phyloP scores from a whole-genome alignment of 495 filamentous ascomycete genomes.

The Viridothelium virens region DNA sequence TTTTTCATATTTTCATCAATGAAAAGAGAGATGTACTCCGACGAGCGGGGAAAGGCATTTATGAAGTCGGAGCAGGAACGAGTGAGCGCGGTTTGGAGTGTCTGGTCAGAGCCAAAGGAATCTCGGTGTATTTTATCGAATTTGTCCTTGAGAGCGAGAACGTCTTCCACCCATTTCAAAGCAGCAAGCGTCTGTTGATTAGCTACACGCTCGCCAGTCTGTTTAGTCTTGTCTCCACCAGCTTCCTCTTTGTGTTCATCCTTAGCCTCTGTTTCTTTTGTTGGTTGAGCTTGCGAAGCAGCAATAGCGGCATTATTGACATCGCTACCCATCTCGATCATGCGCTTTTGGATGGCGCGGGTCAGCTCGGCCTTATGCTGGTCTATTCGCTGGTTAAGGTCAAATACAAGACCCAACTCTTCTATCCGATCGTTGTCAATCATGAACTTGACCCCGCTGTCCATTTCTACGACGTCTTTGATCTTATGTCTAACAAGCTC shows the following conservation, averaged over 20 bases:
- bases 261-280: conserved; percentile 22
- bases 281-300: conserved; percentile 27
- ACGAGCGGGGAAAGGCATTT: conserved; percentile 70
- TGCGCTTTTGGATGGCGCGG: conserved; percentile 58
- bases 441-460: conserved; percentile 83
- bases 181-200: conserved; percentile 69
- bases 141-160: conserved; percentile 79
- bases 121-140: conserved; percentile 68
- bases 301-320: conserved; percentile 61
- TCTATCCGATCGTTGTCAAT: conserved; percentile 77
- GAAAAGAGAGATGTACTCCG: conserved; percentile 92
- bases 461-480: conserved; percentile 71
- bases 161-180: conserved; percentile 92
- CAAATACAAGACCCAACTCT: conserved; percentile 68
- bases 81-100: conserved; percentile 71
- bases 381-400: conserved; percentile 72
- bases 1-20: conserved; percentile 96
- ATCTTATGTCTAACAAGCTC: conserved; percentile 71
- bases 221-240: conserved; percentile 29
- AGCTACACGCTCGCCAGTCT: conserved; percentile 37
- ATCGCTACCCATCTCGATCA: conserved; percentile 70
- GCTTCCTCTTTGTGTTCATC: conserved; percentile 26
- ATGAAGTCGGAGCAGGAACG: conserved; percentile 85
- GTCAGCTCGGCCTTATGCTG: conserved; percentile 62
- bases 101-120: conserved; percentile 66